These are phyloP conservation scores for Harrya chromipes DNA, from an alignment of 768 basidiomycete species.

Conservation along the genomic window DNA sequence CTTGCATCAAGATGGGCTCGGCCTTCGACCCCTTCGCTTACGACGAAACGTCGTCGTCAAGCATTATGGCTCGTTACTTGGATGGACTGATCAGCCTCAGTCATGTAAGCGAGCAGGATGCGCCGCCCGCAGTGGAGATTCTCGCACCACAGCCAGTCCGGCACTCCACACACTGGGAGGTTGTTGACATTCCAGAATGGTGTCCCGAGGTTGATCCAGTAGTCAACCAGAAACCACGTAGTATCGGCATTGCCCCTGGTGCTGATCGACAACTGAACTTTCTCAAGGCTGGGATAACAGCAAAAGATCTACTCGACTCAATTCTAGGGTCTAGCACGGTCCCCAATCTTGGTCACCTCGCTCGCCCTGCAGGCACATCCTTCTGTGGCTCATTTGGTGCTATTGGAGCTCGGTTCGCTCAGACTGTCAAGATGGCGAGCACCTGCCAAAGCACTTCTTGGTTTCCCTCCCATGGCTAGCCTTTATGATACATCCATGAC, in stretches of 20 bases:
- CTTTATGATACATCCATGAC: background rate
- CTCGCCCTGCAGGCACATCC: conserved; percentile 17
- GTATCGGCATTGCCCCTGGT: conserved; percentile 30
- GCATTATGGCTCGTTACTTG: conserved; percentile 17
- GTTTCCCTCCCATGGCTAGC: conserved; percentile 21
- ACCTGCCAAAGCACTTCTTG: conserved; percentile 18
- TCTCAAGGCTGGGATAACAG: conserved; percentile 14
- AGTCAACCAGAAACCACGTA: conserved; percentile 26
- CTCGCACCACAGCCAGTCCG: conserved; percentile 15
- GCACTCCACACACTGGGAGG: conserved; percentile 3
- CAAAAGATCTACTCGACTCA: conserved; percentile 26
- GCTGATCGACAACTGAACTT: conserved; percentile 4
- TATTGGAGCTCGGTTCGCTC: conserved; percentile 21
- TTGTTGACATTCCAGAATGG: conserved; percentile 23
- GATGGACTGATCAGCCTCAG: conserved; percentile 19
- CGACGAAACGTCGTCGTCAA: conserved; percentile 11
- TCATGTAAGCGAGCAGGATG: background rate
- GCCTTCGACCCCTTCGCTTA: conserved; percentile 25
- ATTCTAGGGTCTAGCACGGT: conserved; percentile 21
- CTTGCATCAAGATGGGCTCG: conserved; percentile 26
- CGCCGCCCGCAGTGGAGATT: conserved; percentile 3
- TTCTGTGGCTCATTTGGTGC: conserved; percentile 27
- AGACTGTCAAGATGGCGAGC: conserved; percentile 16
- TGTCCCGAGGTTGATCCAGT: conserved; percentile 31
- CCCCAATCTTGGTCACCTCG: conserved; percentile 1